Base-by-base conservation (phyloP, 1,284 basidiomycete genomes). In the Tilletiaria anomala region DNA sequence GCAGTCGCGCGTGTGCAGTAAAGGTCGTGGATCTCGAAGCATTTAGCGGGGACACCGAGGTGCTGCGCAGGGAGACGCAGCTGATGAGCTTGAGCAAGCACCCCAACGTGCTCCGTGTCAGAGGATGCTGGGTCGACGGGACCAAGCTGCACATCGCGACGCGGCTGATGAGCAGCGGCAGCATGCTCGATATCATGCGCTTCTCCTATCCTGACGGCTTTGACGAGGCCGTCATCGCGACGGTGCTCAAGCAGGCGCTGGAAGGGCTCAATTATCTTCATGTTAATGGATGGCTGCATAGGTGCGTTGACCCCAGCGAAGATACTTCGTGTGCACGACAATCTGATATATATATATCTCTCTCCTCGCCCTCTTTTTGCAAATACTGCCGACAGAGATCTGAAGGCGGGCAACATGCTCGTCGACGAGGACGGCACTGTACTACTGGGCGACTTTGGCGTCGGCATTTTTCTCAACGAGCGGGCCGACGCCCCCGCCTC, bases 41-140 rank as follows among this genome's bases (percentile, higher is more conserved):
- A 82, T 50, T 58, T 52, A 49, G 60, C 42, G 40, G 67, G 46
- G 50, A 61, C 48, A 34, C 48, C 47, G 47, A 54, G 50, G 48
- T 54, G 31, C 73, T 87, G 8, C 78, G 80, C 51, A 73, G 83
- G 40, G 86, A 89, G 68, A 88, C 86, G 0, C 83, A 83, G 42
- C 73, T 89, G 35, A 89, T 89, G 86, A 85, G 83, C 2, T 73
- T 89, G 2, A 83, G 79, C n/a, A 89, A 89, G 61, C 85, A 89
- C 52, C 84, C 85, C 19, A 87, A 89, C 54, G 83, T 89, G 5
- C 73, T 89, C 15, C 78, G 84, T 44, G 86, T 89, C 2, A 78
- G 86, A 52, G 85, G 85, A 10, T 80, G 79, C 32, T 89, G 86
- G 86, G 77, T 83, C 57, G 73, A 78, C 5, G 84, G 81, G 29